Percentiles rank a stretch among this genome's conserved stretches.
phyloP scores from a whole-genome alignment of 345 rosid species.

The Eucalyptus cloeziana region DNA sequence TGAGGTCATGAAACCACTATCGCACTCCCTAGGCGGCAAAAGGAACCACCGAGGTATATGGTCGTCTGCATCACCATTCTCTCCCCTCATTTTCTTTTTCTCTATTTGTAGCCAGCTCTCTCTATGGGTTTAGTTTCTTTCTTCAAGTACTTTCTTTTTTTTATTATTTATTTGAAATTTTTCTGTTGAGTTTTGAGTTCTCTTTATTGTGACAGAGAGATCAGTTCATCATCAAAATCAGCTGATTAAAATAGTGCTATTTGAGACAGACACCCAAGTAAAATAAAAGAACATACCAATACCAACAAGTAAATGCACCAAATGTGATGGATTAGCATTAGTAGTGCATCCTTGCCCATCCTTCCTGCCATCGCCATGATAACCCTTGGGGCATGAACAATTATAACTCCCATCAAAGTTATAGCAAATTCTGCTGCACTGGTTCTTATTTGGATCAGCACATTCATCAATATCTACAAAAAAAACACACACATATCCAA shows the following conservation, averaged over 20 bases:
- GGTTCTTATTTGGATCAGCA: background rate
- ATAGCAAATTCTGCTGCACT: background rate
- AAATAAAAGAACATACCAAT: background rate
- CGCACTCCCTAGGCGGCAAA: no score
- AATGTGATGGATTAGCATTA: background rate
- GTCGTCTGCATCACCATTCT: no score
- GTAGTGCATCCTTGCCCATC: background rate
- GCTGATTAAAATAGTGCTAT: no score
- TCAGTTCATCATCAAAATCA: background rate
- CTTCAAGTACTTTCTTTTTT: background rate
- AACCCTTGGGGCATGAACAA: constrained; percentile 16
- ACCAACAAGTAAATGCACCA: background rate
- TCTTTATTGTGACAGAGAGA: background rate
- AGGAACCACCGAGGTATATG: no score
- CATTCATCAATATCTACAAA: constrained; percentile 18
- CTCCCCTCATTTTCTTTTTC: no score
- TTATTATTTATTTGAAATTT: no score
- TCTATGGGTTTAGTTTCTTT: background rate
- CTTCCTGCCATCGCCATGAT: constrained; percentile 7
- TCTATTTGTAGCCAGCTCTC: no score
- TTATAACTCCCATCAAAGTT: background rate
- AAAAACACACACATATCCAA: background rate
- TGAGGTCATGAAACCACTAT: no score
- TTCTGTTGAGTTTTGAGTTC: background rate
- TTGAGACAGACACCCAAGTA: background rate